Evolutionary conservation across 495 filamentous ascomycete genomes (phyloP).

Genomic region (Gamarada debralockiae): DNA sequence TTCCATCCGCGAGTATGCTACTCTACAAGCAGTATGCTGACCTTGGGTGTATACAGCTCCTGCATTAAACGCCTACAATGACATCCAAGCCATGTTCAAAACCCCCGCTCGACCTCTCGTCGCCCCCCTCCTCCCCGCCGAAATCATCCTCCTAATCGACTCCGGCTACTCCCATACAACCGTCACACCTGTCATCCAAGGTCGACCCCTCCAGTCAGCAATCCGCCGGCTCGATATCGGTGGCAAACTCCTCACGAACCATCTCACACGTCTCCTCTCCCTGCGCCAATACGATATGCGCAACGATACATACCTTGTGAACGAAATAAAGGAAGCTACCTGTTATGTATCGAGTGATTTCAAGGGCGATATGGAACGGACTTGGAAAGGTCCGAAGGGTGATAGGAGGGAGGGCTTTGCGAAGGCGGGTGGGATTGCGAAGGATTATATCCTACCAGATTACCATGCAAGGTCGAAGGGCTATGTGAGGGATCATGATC

Average conservation of each 20-base stretch:
- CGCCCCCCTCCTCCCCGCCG: conserved; percentile 52
- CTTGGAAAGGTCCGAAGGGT: conserved; percentile 75
- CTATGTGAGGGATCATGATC: conserved; percentile 71
- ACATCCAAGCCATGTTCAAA: conserved; percentile 61
- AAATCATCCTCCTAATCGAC: conserved; percentile 85
- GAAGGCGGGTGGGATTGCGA: conserved; percentile 66
- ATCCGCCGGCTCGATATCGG: conserved; percentile 88
- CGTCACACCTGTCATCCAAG: conserved; percentile 80
- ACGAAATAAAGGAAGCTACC: conserved; percentile 88
- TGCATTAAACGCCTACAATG: conserved; percentile 80
- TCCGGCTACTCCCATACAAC: conserved; percentile 92
- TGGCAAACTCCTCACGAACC: conserved; percentile 92
- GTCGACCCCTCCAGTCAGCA: conserved; percentile 72
- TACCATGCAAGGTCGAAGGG: conserved; percentile 75
- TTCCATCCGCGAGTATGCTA: too few relatives aligned
- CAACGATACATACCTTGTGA: conserved; percentile 87
- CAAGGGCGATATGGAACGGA: conserved; percentile 69
- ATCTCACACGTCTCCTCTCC: conserved; percentile 85
- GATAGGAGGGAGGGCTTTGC: conserved; percentile 29
- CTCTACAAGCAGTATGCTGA: conserved; percentile 3
- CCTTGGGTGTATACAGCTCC: conserved; percentile 38
- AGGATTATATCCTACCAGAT: conserved; percentile 92
- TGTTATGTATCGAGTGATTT: conserved; percentile 85
- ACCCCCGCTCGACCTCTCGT: conserved; percentile 37
- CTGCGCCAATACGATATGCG: conserved; percentile 91